These are phyloP conservation scores for Aspergillus puulaauensis DNA, from an alignment of 2,329 filamentous ascomycete species.

Conservation along the genomic window DNA sequence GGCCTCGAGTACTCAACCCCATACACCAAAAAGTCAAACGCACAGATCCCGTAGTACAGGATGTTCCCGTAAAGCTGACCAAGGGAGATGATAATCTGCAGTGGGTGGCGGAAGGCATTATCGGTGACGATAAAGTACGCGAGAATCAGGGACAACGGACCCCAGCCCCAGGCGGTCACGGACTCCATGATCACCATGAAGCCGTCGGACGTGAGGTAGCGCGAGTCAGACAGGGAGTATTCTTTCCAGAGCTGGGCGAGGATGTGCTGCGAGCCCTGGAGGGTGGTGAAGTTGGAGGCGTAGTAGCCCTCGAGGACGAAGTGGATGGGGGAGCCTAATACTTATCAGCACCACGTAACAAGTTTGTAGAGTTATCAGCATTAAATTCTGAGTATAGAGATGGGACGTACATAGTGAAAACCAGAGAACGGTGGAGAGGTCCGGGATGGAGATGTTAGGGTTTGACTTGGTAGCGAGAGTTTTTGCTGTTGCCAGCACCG, in stretches of 20 bases:
- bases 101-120: conserved; percentile 51
- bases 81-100: conserved; percentile 57
- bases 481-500: neutral
- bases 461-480: neutral
- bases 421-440: conserved; percentile 8
- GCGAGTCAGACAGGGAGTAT: conserved; percentile 77
- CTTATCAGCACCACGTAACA: no score
- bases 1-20: conserved; percentile 55
- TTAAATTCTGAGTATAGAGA: neutral
- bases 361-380: conserved; percentile 1
- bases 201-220: conserved; percentile 72
- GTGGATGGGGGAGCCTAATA: conserved; percentile 53
- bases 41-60: conserved; percentile 58
- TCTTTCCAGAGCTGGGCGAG: conserved; percentile 88
- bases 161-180: conserved; percentile 58
- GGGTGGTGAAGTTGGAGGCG: conserved; percentile 60
- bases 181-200: conserved; percentile 80
- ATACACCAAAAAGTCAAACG: conserved; percentile 43
- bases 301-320: conserved; percentile 80
- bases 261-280: conserved; percentile 65
- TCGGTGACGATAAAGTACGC: conserved; percentile 48
- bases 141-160: conserved; percentile 52
- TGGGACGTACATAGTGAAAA: conserved; percentile 9
- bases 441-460: conserved; percentile 1
- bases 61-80: conserved; percentile 62